Evolutionary conservation across 768 basidiomycete genomes (phyloP).

Genomic region (Guyanaporus albipodus): DNA sequence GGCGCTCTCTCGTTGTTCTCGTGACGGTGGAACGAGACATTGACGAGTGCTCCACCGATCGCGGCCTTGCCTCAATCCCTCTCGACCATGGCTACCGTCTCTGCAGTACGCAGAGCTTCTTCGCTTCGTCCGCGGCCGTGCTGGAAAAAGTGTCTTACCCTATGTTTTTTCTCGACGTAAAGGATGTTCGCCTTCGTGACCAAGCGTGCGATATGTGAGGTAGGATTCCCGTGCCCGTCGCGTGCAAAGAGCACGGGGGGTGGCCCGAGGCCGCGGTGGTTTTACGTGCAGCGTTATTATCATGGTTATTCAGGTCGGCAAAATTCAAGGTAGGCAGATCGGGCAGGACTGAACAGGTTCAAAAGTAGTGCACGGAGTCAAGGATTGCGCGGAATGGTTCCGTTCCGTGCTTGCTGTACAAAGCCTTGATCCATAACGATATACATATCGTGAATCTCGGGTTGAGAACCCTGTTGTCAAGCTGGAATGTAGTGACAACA

Average conservation of each 20-base stretch:
- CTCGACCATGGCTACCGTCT: not conserved
- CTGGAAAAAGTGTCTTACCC: conserved; percentile 12
- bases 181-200: conserved; percentile 28
- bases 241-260: too few species aligned
- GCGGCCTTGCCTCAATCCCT: not conserved
- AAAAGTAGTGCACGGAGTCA: not conserved
- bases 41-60: too few species aligned
- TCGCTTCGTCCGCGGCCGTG: conserved; percentile 1
- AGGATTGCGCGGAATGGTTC: not conserved
- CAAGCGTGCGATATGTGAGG: conserved; percentile 28
- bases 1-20: conserved; percentile 51
- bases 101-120: conserved; percentile 29
- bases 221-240: conserved; percentile 19
- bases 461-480: too few species aligned
- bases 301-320: not conserved
- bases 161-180: conserved; percentile 22
- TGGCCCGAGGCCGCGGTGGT: conserved; percentile 3
- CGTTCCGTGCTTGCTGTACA: too few species aligned
- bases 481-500: too few species aligned
- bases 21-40: conserved; percentile 56
- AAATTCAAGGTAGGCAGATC: not conserved
- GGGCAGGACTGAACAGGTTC: conserved; percentile 2
- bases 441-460: too few species aligned
- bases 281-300: not conserved
- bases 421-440: too few species aligned